Percentiles rank a stretch among this genome's conserved stretches.
These are phyloP conservation scores for Colletotrichum scovillei DNA, from an alignment of 2,329 filamentous ascomycete genomes.

Conservation along the genomic window DNA sequence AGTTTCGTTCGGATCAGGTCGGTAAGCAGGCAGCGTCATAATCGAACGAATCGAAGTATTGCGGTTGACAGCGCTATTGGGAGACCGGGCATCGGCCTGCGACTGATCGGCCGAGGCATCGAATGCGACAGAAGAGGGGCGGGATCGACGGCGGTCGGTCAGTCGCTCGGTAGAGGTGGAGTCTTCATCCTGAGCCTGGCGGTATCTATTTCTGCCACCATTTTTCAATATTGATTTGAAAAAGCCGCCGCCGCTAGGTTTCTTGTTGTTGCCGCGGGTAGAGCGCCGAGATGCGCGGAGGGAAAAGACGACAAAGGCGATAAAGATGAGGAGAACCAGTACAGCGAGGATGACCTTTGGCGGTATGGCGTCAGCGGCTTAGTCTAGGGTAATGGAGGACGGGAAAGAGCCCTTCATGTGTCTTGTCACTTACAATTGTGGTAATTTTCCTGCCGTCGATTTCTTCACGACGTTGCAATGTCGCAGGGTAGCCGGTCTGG, in stretches of 20 bases:
- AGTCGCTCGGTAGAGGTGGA: constrained; percentile 33
- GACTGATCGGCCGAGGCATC: constrained; percentile 36
- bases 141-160: constrained; percentile 10
- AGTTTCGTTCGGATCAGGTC: constrained; percentile 74
- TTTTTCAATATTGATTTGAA: constrained; percentile 24
- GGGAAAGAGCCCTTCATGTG: neutral
- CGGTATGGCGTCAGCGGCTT: constrained; percentile 7
- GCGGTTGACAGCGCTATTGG: constrained; percentile 70
- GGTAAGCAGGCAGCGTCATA: constrained; percentile 92
- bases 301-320: constrained; percentile 37
- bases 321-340: constrained; percentile 40
- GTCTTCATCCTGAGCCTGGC: constrained; percentile 46
- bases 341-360: constrained; percentile 41
- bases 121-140: constrained; percentile 27
- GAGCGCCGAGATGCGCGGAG: constrained; percentile 40
- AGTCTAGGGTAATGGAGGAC: neutral
- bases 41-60: constrained; percentile 92
- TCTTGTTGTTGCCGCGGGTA: constrained; percentile 46
- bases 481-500: neutral
- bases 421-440: constrained; percentile 29
- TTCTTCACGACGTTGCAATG: constrained; percentile 12
- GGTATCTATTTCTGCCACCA: constrained; percentile 39
- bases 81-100: constrained; percentile 37
- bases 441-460: constrained; percentile 27
- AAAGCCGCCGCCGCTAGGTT: constrained; percentile 6